Percentiles rank a stretch among this genome's conserved stretches.
Conservation (phyloP, 306 rosid species). For the Gillenia trifoliata region DNA sequence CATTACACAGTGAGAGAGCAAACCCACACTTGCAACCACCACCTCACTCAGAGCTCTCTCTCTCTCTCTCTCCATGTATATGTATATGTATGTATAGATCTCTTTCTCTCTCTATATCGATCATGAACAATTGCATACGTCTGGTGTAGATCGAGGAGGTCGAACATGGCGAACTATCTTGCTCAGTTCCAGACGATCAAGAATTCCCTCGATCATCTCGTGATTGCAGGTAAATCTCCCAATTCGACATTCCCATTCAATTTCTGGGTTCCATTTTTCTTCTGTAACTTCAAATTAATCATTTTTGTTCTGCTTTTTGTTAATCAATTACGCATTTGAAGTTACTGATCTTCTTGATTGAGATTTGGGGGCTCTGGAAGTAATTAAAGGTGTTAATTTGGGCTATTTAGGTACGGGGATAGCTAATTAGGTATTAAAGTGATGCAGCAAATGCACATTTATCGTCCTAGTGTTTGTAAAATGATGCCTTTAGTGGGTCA, state of each 20-base stretch:
- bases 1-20: not conserved
- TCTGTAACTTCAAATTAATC: not conserved
- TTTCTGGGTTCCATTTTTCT: not conserved
- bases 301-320: not conserved
- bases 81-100: not conserved
- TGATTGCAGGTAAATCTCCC: slow-evolving; percentile 61
- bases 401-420: not conserved
- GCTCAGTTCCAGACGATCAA: slow-evolving; percentile 96
- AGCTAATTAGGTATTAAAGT: not conserved
- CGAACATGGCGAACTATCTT: slow-evolving; percentile 84
- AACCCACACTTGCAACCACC: not conserved
- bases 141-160: slow-evolving; percentile 45
- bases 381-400: slow-evolving; percentile 5
- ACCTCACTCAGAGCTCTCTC: not conserved
- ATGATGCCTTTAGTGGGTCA: not conserved
- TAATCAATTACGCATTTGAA: not conserved
- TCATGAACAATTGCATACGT: slow-evolving; percentile 18
- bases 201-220: slow-evolving; percentile 79
- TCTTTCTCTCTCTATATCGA: slow-evolving; percentile 20
- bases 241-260: not conserved
- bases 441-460: not conserved
- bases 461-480: not conserved
- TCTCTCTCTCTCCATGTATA: slow-evolving; percentile 11
- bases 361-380: not conserved
- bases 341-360: slow-evolving; percentile 30